Conservation (phyloP, 371 early-diverging fungal species). For the Fennellomyces sp. region DNA sequence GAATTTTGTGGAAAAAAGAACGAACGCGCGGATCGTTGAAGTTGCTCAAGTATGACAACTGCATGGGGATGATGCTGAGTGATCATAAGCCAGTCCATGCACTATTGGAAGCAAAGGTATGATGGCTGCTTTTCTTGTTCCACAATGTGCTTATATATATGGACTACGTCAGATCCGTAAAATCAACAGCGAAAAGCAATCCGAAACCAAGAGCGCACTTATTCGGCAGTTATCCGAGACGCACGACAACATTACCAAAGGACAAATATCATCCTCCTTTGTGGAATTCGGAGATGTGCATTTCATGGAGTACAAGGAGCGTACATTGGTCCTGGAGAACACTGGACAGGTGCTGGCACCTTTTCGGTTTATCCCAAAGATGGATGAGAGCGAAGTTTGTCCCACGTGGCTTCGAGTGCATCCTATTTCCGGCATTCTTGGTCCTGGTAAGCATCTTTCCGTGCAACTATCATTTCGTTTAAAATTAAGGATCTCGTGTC, state of each 20-base stretch:
- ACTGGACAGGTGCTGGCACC: constrained; percentile 76
- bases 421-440: constrained; percentile 66
- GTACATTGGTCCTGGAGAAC: constrained; percentile 68
- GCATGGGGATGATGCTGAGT: constrained; percentile 70
- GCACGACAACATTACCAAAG: constrained; percentile 84
- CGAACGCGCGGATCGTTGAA: constrained; percentile 30
- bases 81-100: constrained; percentile 96
- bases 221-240: constrained; percentile 75
- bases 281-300: constrained; percentile 82
- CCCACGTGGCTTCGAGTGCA: constrained; percentile 74
- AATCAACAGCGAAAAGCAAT: constrained; percentile 60
- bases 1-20: constrained; percentile 83
- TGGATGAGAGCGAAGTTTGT: constrained; percentile 48
- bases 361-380: constrained; percentile 72
- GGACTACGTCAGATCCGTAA: constrained; percentile 22
- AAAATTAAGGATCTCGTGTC: too few relatives aligned
- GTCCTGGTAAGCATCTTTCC: constrained; percentile 61
- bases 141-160: not conserved
- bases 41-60: constrained; percentile 55
- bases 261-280: constrained; percentile 59
- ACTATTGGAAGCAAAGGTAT: constrained; percentile 55
- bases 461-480: not conserved
- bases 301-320: constrained; percentile 64
- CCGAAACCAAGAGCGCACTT: constrained; percentile 57
- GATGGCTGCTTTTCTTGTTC: not conserved